Evolutionary conservation across 225 moss, liverwort and hornwort genomes (phyloP).

Genomic region (Bryoerythrophyllum caledonicum): DNA sequence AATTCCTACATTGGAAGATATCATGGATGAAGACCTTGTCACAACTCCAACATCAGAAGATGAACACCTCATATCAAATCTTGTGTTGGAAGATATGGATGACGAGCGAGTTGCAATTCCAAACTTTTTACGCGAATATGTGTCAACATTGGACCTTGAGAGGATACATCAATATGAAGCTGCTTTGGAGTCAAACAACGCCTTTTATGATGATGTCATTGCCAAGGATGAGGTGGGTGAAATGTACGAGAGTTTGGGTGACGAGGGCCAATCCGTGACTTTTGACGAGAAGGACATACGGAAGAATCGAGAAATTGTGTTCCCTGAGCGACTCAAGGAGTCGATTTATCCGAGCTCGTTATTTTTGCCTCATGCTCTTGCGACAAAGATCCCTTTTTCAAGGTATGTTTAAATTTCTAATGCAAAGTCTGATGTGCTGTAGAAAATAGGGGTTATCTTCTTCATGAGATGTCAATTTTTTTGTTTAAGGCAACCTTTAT

Average conservation of each 20-base stretch:
- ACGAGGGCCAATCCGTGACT: neutral
- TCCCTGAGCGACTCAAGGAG: neutral
- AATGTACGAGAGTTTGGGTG: neutral
- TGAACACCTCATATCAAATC: too few relatives aligned
- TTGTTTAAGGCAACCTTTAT: too few relatives aligned
- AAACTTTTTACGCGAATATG: neutral
- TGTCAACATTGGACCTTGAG: neutral
- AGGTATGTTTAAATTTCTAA: neutral
- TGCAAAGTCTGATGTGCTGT: neutral
- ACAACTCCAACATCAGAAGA: too few relatives aligned
- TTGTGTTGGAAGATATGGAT: neutral
- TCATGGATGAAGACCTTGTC: too few relatives aligned
- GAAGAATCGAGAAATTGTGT: neutral
- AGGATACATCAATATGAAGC: neutral
- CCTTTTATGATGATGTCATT: neutral
- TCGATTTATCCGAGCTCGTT: neutral
- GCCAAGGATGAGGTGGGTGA: neutral
- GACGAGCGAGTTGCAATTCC: neutral
- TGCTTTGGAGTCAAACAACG: neutral
- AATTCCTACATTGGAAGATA: too few relatives aligned
- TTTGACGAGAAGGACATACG: conserved; percentile 9
- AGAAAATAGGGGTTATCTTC: neutral
- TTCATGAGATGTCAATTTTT: too few relatives aligned
- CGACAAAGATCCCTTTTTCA: conserved; percentile 24
- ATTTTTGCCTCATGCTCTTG: conserved; percentile 30